Evolutionary conservation across 805 yeast genomes (phyloP).

Genomic region (Wickerhamiella brachini): DNA sequence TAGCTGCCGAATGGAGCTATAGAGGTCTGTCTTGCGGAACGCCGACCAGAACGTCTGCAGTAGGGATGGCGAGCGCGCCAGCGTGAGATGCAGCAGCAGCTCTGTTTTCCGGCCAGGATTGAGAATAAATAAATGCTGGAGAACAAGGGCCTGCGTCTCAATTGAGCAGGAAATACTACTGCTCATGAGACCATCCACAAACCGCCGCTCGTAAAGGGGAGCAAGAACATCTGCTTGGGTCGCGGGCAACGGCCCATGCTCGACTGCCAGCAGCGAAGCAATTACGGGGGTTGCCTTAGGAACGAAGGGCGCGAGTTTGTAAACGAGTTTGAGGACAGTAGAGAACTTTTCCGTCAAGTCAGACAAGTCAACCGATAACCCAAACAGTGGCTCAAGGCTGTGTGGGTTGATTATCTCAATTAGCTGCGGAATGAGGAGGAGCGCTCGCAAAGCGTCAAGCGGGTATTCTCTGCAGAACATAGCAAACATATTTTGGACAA

Average conservation of each 20-base stretch:
- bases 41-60: constrained; percentile 10
- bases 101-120: constrained; percentile 4
- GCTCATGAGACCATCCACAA: background rate
- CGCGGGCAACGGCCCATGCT: background rate
- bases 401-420: background rate
- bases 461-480: background rate
- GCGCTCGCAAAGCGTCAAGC: background rate
- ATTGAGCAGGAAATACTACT: constrained; percentile 8
- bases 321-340: background rate
- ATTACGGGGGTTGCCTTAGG: background rate
- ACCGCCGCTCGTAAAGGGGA: background rate
- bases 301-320: background rate
- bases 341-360: background rate
- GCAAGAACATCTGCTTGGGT: background rate
- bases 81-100: constrained; percentile 4
- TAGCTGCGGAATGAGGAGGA: background rate
- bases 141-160: background rate
- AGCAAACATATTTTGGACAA: background rate
- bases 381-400: background rate
- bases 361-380: background rate
- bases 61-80: constrained; percentile 6
- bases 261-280: background rate
- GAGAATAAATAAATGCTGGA: constrained; percentile 11
- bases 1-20: background rate
- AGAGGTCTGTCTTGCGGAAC: constrained; percentile 2